A percentile compares a stretch with the other conserved stretches of the same genome.
phyloP scores from a whole-genome alignment of 2,329 filamentous ascomycete genomes.

The Aspergillus ustus region DNA sequence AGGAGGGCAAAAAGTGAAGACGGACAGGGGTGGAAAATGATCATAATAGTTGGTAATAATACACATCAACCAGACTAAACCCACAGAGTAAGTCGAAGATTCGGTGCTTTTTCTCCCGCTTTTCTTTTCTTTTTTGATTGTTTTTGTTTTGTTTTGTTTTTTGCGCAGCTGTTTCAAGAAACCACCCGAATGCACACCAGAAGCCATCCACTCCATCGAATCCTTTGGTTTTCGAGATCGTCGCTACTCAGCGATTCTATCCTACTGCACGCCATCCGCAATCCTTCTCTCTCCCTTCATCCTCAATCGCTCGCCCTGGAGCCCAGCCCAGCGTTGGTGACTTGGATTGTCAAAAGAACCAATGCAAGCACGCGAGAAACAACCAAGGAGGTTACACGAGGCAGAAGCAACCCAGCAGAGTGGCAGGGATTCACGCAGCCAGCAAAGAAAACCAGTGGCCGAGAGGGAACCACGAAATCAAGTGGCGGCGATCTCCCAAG shows the following conservation, averaged over 20 bases:
- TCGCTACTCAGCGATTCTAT: background rate
- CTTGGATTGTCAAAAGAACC: slow-evolving; percentile 4
- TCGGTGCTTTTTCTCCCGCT: slow-evolving; percentile 2
- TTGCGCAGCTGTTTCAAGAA: background rate
- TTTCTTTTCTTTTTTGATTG: slow-evolving; percentile 7
- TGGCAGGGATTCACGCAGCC: slow-evolving; percentile 29
- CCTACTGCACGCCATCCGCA: background rate
- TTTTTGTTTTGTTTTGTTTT: background rate
- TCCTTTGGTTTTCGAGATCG: background rate
- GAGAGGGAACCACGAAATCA: slow-evolving; percentile 30
- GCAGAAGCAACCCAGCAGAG: slow-evolving; percentile 22
- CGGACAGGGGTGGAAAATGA: background rate
- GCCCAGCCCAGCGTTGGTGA: background rate
- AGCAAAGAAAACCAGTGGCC: slow-evolving; percentile 27
- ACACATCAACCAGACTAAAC: slow-evolving; percentile 2
- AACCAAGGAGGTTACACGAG: slow-evolving; percentile 27
- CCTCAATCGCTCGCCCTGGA: background rate
- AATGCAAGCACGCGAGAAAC: slow-evolving; percentile 30
- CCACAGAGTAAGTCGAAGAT: background rate
- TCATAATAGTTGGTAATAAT: slow-evolving; percentile 5
- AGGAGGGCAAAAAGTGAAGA: background rate
- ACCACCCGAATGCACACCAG: background rate
- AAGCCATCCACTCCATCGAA: background rate
- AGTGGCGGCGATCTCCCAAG: slow-evolving; percentile 20
- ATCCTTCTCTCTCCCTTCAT: background rate